Evolutionary conservation across 176 grass and related monocot genomes (phyloP).

Genomic region (Thalia dealbata): DNA sequence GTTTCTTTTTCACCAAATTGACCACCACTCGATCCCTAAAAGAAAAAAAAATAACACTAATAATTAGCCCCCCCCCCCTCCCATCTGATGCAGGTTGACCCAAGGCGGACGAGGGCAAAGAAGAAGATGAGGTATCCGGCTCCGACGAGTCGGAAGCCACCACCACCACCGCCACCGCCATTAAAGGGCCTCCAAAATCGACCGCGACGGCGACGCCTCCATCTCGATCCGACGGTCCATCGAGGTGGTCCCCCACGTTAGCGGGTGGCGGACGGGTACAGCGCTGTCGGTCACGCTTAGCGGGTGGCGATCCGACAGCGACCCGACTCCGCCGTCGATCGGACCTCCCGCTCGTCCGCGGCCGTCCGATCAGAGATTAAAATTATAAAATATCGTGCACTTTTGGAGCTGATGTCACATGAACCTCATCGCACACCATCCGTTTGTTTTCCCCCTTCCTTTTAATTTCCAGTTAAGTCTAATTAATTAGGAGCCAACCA

Average conservation of each 20-base stretch:
- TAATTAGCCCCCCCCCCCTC: conserved; percentile 19
- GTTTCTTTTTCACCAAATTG: conserved; percentile 51
- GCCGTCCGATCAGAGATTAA: not conserved
- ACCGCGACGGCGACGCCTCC: no score
- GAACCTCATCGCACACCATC: conserved; percentile 5
- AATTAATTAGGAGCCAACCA: not conserved
- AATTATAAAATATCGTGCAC: no score
- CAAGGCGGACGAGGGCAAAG: not conserved
- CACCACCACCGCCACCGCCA: conserved; percentile 44
- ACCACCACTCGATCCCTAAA: conserved; percentile 48
- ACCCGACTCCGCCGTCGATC: conserved; percentile 6
- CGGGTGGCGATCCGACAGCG: conserved; percentile 27
- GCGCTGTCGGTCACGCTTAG: conserved; percentile 47
- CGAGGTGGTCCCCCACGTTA: conserved; percentile 50
- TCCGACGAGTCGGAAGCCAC: conserved; percentile 28
- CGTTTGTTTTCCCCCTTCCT: not conserved
- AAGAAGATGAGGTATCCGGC: conserved; percentile 14
- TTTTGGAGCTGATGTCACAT: conserved; percentile 15
- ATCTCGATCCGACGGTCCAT: conserved; percentile 30
- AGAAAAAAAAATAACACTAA: conserved; percentile 39
- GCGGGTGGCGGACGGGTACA: no score
- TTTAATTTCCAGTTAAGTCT: no score
- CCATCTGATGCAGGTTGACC: conserved; percentile 36
- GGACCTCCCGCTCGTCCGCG: not conserved
- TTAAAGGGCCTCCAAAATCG: conserved; percentile 18